Evolutionary conservation across 2,329 filamentous ascomycete species (phyloP).

Genomic region (Epichloe festucae): DNA sequence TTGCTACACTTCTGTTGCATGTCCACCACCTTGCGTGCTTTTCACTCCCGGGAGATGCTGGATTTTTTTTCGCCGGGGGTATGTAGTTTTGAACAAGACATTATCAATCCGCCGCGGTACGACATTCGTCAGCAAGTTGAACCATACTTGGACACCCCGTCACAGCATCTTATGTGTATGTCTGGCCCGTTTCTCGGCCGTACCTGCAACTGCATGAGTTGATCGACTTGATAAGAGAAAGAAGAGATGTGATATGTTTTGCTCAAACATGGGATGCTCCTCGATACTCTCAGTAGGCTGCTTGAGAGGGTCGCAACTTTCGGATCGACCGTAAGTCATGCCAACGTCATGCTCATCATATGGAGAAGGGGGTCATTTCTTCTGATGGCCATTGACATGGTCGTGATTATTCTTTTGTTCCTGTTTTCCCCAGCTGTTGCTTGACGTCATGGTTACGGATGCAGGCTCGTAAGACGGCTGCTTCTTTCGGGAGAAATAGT

Average conservation of each 20-base stretch:
- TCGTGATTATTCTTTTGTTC: background rate
- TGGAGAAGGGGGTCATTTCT: background rate
- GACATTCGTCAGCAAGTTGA: too few species aligned
- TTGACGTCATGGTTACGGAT: conserved; percentile 1
- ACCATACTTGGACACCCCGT: too few species aligned
- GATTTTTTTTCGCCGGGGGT: too few species aligned
- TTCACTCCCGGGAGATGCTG: too few species aligned
- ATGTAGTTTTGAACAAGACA: too few species aligned
- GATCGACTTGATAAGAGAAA: too few species aligned
- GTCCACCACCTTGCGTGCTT: background rate
- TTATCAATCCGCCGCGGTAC: too few species aligned
- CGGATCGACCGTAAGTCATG: background rate
- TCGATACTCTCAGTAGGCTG: conserved; percentile 1
- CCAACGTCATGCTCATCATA: background rate
- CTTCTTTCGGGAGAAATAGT: conserved; percentile 7
- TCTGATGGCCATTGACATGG: background rate
- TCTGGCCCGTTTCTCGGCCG: too few species aligned
- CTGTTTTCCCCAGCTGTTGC: background rate
- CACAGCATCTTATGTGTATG: too few species aligned
- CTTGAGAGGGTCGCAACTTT: conserved; percentile 3
- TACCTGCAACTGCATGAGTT: too few species aligned
- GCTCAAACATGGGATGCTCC: conserved; percentile 1
- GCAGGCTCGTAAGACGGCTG: conserved; percentile 7
- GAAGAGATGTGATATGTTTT: background rate
- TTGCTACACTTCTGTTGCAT: background rate